Evolutionary conservation across 129 eudicot species (phyloP), one percentile per base, ranked within the genome.

Genomic region (Flaveria bidentis): DNA sequence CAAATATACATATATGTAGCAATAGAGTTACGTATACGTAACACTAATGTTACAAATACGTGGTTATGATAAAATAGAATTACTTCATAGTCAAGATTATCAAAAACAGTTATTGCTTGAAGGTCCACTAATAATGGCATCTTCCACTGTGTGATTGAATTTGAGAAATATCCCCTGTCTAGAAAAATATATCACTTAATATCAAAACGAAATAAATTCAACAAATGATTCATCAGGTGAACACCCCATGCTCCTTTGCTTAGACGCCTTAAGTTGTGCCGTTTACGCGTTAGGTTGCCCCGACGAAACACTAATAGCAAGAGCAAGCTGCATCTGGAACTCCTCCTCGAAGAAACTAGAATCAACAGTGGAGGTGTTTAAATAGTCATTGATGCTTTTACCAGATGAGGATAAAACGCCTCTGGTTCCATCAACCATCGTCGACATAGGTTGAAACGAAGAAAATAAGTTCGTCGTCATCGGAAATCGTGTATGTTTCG

Each of bases 261-360:
- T 86, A 6, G 96, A 93, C 0, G 87, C 98, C 70, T 84, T 87
- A 83, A 92, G 89, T 76, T 89, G 96, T 10, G 89, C 96, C 11
- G 88, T 78, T 60, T 91, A 96, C 15, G 89, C 80, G 46, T 92
- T 92, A 9, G 83, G 78, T 47, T 81, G 87, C 57, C 82, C 62
- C 0, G 74, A 67, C 76, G 98, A 92, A n/a, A 85, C 96, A 75
- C 98, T 92, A 49, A 92, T 86, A 80, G 98, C 98, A 79, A 92
- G 72, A 39, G 98, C 98, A 81, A 92, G 84, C 63, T 92, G 93
- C 82, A 92, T 82, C 85, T 92, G 96, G 39, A 84, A 92, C 78
- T 92, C 98, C 86, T 92, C 98, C 84, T 92, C 96, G 65, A 89
- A 82, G 83, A 82, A 92, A 81, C 75, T 86, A 4, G 84, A 87